Evolutionary conservation across 768 basidiomycete species (phyloP).

Genomic region (Lentinula detonsa): DNA sequence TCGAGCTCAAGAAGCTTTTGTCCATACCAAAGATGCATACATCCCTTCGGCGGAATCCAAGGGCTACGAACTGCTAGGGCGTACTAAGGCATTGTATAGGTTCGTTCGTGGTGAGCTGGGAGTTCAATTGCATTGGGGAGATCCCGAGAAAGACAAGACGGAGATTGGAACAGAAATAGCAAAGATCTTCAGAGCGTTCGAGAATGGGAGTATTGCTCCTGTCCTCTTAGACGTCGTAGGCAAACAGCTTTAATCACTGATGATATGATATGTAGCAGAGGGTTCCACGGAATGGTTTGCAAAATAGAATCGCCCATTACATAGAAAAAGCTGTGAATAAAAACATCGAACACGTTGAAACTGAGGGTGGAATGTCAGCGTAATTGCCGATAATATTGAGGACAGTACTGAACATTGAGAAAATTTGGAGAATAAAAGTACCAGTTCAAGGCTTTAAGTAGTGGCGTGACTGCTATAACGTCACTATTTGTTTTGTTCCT

Average conservation of each 20-base stretch:
- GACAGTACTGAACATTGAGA: background rate
- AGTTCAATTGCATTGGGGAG: background rate
- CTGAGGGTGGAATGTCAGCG: no score
- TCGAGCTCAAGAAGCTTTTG: background rate
- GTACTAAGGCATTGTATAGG: background rate
- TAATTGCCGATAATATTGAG: no score
- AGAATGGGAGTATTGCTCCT: background rate
- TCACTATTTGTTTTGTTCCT: background rate
- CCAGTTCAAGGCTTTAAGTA: background rate
- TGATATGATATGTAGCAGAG: no score
- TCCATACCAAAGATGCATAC: background rate
- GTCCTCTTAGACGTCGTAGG: background rate
- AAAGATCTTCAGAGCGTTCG: background rate
- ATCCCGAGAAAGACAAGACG: background rate
- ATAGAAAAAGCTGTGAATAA: no score
- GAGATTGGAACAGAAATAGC: background rate
- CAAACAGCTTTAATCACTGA: background rate
- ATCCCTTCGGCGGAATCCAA: background rate
- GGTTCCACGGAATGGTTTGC: no score
- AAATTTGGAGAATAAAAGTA: background rate
- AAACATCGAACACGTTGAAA: no score
- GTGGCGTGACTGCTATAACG: background rate
- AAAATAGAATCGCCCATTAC: no score
- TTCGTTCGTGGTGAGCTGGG: background rate
- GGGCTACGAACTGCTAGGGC: background rate